These are phyloP conservation scores for Dalechampia spathulata DNA, from an alignment of 441 rosid species.

Conservation along the genomic window DNA sequence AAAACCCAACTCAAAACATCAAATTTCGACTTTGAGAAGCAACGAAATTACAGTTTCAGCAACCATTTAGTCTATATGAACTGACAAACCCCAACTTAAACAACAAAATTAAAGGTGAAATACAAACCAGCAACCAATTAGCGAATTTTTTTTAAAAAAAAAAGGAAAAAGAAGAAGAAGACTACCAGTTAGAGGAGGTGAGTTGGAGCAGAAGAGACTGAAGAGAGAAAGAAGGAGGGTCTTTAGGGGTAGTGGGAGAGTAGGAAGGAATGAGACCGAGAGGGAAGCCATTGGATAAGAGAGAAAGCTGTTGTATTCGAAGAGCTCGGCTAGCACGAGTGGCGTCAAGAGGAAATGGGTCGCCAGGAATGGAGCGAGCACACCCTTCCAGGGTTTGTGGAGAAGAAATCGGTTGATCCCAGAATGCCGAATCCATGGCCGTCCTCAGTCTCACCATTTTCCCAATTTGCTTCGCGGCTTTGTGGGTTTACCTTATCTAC, in stretches of 20 bases:
- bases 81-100: neutral
- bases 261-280: slow-evolving; percentile 68
- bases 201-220: slow-evolving; percentile 57
- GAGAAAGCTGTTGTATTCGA: slow-evolving; percentile 77
- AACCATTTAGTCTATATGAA: too few relatives aligned
- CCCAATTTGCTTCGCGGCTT: too few relatives aligned
- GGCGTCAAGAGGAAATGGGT: slow-evolving; percentile 58
- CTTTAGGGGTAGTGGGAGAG: slow-evolving; percentile 41
- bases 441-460: slow-evolving; percentile 66
- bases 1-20: too few relatives aligned
- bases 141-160: too few relatives aligned
- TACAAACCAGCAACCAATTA: too few relatives aligned
- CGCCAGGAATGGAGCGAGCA: slow-evolving; percentile 67
- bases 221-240: slow-evolving; percentile 57
- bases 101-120: too few relatives aligned
- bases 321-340: slow-evolving; percentile 61
- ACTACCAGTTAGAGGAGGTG: slow-evolving; percentile 47
- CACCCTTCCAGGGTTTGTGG: slow-evolving; percentile 54
- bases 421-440: slow-evolving; percentile 72
- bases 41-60: too few relatives aligned
- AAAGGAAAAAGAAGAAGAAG: neutral
- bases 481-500: too few relatives aligned
- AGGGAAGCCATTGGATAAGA: slow-evolving; percentile 60
- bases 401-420: slow-evolving; percentile 66
- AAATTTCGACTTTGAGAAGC: too few relatives aligned